Base-by-base conservation (phyloP, 495 filamentous ascomycete genomes). In the Penicillium dipodomyicola region DNA sequence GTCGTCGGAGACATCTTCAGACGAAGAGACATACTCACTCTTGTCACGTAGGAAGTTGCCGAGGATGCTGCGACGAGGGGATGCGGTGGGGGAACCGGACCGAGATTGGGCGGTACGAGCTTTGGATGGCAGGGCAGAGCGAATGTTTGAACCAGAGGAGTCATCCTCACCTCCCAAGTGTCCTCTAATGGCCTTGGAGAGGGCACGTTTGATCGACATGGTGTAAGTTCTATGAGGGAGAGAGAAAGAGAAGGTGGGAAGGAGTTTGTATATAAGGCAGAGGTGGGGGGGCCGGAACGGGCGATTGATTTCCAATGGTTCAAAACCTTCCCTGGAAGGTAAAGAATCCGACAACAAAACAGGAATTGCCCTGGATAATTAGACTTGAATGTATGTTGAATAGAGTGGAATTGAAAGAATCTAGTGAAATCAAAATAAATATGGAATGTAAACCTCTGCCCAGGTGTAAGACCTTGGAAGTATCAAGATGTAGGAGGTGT, bases 1-100 rank as follows among this genome's bases (percentile, higher is more conserved):
- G 54, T 79, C 76, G 52, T 77, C 74, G 1, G 79, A 80, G 33
- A 78, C 63, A 54, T 87, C 76, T 19, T 77, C 74, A 7, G 74
- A 77, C 0, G 76, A 77, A 23, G 74, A 77, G 17, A 68, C 55
- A 56, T 74, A 75, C 47, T 73, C 72, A 32, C 33, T 49, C 20
- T 65, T 65, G 12, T 77, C 73, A 17, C 72, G 72, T 14, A 79
- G 58, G 56, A 79, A 73, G 49, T 56, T 68, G 45, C 70, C 67
- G 43, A 78, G 60, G 25, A 77, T 75, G 50, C 73, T 72, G 60
- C 76, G 74, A 23, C 71, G 72, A 14, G 74, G 73, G 33, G 74
- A 74, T 8, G 53, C 46, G 11, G 64, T 49, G 35, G 59, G 57
- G 14, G 57, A 60, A 27, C 40, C 41, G 9, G 48, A 48, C 9